These are phyloP conservation scores for Claviceps pazoutovae DNA, from an alignment of 2,329 filamentous ascomycete species.

Conservation along the genomic window DNA sequence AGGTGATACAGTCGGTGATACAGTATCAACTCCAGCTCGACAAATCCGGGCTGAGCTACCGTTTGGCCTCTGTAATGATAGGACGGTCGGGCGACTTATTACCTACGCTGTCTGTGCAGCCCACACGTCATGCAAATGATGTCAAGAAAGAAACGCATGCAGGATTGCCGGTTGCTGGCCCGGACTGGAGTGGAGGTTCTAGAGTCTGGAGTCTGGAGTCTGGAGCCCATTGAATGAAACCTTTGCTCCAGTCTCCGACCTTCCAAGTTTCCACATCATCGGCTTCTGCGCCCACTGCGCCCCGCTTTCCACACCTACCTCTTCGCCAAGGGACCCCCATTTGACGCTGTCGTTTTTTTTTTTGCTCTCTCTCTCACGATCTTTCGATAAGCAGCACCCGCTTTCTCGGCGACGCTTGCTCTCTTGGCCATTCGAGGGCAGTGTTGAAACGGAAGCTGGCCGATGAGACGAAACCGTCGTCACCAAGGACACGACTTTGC, in stretches of 20 bases:
- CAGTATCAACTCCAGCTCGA: neutral
- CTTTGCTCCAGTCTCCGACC: too few species aligned
- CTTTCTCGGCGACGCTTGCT: conserved; percentile 4
- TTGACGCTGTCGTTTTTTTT: neutral
- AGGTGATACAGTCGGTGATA: neutral
- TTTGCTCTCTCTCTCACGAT: neutral
- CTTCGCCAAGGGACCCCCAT: conserved; percentile 1
- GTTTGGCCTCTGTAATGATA: too few species aligned
- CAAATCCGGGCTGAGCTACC: too few species aligned
- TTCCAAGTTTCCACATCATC: neutral
- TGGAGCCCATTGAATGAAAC: too few species aligned
- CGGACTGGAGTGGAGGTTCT: too few species aligned
- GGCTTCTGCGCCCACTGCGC: neutral
- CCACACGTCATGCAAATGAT: too few species aligned
- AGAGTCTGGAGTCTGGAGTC: too few species aligned
- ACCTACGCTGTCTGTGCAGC: too few species aligned
- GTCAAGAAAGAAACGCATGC: too few species aligned
- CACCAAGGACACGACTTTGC: neutral
- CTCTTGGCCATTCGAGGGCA: neutral
- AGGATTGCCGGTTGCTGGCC: too few species aligned
- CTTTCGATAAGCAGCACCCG: conserved; percentile 2
- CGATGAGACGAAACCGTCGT: neutral
- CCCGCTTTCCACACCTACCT: conserved; percentile 2
- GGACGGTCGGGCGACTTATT: too few species aligned
- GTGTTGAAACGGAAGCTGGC: conserved; percentile 1